Conservation (phyloP, 2,329 filamentous ascomycete genomes). For the Chalaropsis ovoidea region DNA sequence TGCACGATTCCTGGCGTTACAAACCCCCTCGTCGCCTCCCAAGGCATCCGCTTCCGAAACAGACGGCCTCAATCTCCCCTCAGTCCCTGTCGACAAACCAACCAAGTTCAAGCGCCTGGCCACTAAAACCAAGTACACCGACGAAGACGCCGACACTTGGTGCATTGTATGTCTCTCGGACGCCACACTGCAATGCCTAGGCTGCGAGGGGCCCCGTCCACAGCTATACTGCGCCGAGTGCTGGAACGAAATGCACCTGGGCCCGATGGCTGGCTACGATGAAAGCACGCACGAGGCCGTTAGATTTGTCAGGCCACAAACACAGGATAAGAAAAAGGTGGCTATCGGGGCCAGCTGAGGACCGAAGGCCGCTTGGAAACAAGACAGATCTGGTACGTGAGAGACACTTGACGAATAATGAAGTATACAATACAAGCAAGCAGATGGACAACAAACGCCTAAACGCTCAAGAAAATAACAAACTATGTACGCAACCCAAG, state of each 20-base stretch:
- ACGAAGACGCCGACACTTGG: constrained; percentile 66
- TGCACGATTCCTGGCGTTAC: constrained; percentile 44
- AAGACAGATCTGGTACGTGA: not conserved
- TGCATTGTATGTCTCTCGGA: constrained; percentile 76
- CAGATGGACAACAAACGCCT: constrained; percentile 1
- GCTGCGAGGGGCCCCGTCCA: constrained; percentile 53
- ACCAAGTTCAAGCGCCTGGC: constrained; percentile 36
- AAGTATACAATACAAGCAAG: constrained; percentile 4
- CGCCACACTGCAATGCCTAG: constrained; percentile 59
- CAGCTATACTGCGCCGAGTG: constrained; percentile 61
- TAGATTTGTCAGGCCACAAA: constrained; percentile 39
- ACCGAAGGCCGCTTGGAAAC: constrained; percentile 10
- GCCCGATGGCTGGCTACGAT: constrained; percentile 58
- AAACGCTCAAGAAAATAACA: not conserved
- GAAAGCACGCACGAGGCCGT: constrained; percentile 60
- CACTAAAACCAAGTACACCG: constrained; percentile 42
- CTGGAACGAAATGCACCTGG: constrained; percentile 72
- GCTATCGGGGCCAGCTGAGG: constrained; percentile 33
- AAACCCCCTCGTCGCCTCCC: constrained; percentile 32
- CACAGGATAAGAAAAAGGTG: constrained; percentile 31
- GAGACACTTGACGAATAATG: constrained; percentile 6
- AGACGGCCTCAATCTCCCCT: constrained; percentile 30
- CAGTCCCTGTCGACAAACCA: constrained; percentile 43
- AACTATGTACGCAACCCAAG: not conserved
- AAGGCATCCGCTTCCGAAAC: constrained; percentile 26